phyloP scores from a whole-genome alignment of 768 basidiomycete species.

The Suillus occidentalis region DNA sequence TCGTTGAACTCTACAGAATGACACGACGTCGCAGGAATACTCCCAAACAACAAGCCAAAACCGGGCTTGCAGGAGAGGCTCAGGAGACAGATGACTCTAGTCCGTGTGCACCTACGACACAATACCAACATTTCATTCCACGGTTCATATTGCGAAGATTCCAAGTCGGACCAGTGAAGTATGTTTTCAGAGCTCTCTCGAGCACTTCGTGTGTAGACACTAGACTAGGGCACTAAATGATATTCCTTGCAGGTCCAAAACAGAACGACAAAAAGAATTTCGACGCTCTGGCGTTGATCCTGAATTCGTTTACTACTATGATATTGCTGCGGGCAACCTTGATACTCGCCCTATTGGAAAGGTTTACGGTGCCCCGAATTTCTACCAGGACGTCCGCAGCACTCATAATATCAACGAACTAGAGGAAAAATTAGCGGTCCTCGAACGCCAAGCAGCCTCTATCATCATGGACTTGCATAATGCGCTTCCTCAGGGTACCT shows the following conservation, averaged over 20 bases:
- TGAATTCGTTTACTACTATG: neutral
- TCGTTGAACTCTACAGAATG: neutral
- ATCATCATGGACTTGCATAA: conserved; percentile 17
- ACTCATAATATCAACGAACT: conserved; percentile 24
- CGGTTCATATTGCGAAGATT: conserved; percentile 13
- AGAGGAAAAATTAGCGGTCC: conserved; percentile 27
- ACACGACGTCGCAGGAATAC: neutral
- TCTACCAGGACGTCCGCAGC: conserved; percentile 28
- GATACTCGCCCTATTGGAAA: neutral
- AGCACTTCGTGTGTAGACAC: neutral
- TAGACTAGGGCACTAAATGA: neutral
- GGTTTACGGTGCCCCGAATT: conserved; percentile 19
- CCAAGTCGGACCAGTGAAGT: conserved; percentile 13
- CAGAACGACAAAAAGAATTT: conserved; percentile 6
- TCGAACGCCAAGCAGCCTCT: conserved; percentile 30
- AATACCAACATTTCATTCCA: conserved; percentile 8
- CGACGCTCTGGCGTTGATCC: neutral
- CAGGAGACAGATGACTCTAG: neutral
- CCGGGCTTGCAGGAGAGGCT: neutral
- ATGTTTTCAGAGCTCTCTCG: neutral
- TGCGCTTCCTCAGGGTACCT: neutral
- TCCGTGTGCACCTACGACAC: too few species aligned
- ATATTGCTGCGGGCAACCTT: neutral
- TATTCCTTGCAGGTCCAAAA: conserved; percentile 8
- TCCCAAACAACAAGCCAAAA: neutral